Conservation (phyloP, 2,329 filamentous ascomycete species). For the Talaromyces amestolkiae region DNA sequence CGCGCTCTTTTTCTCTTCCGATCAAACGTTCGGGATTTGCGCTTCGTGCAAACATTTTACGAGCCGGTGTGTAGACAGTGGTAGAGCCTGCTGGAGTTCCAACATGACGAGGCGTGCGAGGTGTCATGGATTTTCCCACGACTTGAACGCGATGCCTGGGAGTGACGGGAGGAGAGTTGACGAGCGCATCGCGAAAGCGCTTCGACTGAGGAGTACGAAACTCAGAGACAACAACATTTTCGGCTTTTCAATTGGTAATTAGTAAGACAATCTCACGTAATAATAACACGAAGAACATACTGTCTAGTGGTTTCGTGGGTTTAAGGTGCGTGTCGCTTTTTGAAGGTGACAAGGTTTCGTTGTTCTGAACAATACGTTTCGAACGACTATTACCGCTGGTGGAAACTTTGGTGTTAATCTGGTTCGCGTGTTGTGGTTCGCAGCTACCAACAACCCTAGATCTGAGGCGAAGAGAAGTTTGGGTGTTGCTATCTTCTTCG, state of each 20-base stretch:
- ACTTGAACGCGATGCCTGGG: constrained; percentile 82
- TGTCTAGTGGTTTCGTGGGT: constrained; percentile 39
- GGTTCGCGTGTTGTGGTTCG: constrained; percentile 31
- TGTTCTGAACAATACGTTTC: constrained; percentile 48
- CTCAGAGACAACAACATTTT: constrained; percentile 40
- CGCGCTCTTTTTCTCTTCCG: constrained; percentile 68
- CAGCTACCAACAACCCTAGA: constrained; percentile 34
- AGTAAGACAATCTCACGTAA: not conserved
- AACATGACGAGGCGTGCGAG: constrained; percentile 74
- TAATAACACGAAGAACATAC: constrained; percentile 25
- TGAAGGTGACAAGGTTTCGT: constrained; percentile 45
- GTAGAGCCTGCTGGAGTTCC: constrained; percentile 62
- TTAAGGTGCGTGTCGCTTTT: constrained; percentile 49
- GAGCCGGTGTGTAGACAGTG: constrained; percentile 81
- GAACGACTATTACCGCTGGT: constrained; percentile 41
- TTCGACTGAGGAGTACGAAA: constrained; percentile 54
- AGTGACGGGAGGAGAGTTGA: constrained; percentile 67
- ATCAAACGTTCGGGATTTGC: constrained; percentile 71
- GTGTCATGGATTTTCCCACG: constrained; percentile 70
- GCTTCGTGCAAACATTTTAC: constrained; percentile 81
- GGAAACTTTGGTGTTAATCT: constrained; percentile 23
- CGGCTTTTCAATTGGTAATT: constrained; percentile 35
- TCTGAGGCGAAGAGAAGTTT: constrained; percentile 33
- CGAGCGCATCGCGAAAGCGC: constrained; percentile 71
- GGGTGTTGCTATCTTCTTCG: constrained; percentile 34